Evolutionary conservation across 768 basidiomycete genomes (phyloP).

Genomic region (Boletus patriciae): DNA sequence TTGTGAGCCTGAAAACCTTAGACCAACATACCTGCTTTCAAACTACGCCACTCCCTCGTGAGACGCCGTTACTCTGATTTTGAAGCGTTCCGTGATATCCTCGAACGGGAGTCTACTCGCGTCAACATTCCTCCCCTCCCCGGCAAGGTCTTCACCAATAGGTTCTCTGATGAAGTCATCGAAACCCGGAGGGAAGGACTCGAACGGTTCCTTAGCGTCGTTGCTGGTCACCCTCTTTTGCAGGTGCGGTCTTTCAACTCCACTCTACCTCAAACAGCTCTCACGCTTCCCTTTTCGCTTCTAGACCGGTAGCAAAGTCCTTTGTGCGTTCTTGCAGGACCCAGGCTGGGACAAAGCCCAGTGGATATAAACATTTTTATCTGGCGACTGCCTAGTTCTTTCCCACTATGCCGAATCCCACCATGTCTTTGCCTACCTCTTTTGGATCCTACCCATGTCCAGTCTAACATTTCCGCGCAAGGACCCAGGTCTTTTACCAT

Average conservation of each 20-base stretch:
- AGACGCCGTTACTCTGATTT: conserved; percentile 90
- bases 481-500: conserved; percentile 14
- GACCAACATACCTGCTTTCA: conserved; percentile 99
- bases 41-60: conserved; percentile 88
- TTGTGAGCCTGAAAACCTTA: conserved; percentile 31
- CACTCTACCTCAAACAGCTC: neutral
- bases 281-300: neutral
- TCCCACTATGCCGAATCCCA: neutral
- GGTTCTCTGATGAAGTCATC: conserved; percentile 98
- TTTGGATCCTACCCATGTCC: neutral
- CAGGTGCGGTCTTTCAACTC: conserved; percentile 59
- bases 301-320: conserved; percentile 95
- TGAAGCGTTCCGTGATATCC: conserved; percentile 95
- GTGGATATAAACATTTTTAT: conserved; percentile 54
- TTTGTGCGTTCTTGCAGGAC: conserved; percentile 93
- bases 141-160: conserved; percentile 97
- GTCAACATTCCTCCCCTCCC: conserved; percentile 98
- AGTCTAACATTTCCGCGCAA: conserved; percentile 3
- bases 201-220: conserved; percentile 92
- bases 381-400: neutral
- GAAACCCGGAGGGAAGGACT: conserved; percentile 89
- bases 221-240: conserved; percentile 94
- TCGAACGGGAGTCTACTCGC: conserved; percentile 94
- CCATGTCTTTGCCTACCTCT: neutral
- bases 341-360: conserved; percentile 86